Base-by-base conservation (phyloP, 768 basidiomycete species). In the Kwoniella sp. region DNA sequence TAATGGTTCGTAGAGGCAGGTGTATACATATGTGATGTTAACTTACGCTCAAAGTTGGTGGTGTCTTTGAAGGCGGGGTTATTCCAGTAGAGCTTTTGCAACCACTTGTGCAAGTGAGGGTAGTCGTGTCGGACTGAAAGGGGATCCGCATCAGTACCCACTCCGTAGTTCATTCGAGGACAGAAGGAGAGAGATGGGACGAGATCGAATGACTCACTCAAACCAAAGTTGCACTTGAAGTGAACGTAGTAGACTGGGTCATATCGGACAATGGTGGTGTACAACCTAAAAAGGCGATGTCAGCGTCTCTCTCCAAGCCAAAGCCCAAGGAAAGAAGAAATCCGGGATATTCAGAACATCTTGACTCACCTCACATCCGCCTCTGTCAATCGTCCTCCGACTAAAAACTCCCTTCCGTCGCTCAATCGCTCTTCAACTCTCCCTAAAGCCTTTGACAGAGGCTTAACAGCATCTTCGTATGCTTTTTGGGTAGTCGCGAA, bases 161-260 rank as follows among this genome's bases (percentile, higher is more conserved):
- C 17, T 27, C 21, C n/a, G n/a, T n/a, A n/a, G n/a, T n/a, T n/a
- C n/a, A n/a, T n/a, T n/a, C n/a, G n/a, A n/a, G n/a, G n/a, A n/a
- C n/a, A n/a, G n/a, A n/a, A n/a, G n/a, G n/a, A n/a, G n/a, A n/a
- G n/a, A n/a, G n/a, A n/a, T n/a, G n/a, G n/a, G n/a, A n/a, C n/a
- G n/a, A n/a, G n/a, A n/a, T n/a, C 33, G 33, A 33, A 33, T 33
- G 33, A 77, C 76, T 65, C 55, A 80, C 78, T 80, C 46, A 68
- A 87, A 29, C 88, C 87, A 68, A 91, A 77, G 83, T 95, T 93
- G 82, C 92, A 94, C 70, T 97, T 97, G 85, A 98, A 98, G 77
- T 92, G 91, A 0, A 88, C 86, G 51, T 89, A 85, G 80, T 98
- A 97, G 17, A 89, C 94, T 0, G 77, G 77, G 54, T 80, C 79